phyloP scores from a whole-genome alignment of 805 yeast genomes.

The Metschnikowia dekortorum region DNA sequence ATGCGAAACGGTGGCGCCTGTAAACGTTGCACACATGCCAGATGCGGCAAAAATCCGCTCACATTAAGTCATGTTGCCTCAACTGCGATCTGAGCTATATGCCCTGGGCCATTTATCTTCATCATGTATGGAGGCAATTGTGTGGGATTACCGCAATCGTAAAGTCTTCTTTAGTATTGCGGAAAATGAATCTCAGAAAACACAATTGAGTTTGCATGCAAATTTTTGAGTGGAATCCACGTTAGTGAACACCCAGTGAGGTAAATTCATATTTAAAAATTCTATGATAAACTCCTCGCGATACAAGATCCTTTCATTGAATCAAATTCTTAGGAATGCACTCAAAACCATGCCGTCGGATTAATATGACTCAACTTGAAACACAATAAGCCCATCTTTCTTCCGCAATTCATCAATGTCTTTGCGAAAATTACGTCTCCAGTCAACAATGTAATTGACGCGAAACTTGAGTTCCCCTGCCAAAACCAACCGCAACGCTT shows the following conservation, averaged over 20 bases:
- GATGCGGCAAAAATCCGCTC: not conserved
- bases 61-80: not conserved
- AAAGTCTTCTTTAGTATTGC: not conserved
- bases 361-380: slow-evolving; percentile 36
- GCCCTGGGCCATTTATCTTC: not conserved
- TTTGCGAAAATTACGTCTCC: slow-evolving; percentile 34
- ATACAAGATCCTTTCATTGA: no score
- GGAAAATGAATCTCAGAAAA: not conserved
- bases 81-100: not conserved
- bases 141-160: not conserved
- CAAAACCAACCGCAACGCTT: slow-evolving; percentile 27
- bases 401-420: slow-evolving; percentile 23
- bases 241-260: no score
- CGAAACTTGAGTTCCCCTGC: slow-evolving; percentile 27
- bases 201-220: no score
- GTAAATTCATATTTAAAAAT: no score
- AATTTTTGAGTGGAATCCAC: no score
- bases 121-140: not conserved
- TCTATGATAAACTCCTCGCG: no score
- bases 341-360: no score
- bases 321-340: not conserved
- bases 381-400: slow-evolving; percentile 31
- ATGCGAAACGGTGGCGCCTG: slow-evolving; percentile 1
- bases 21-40: not conserved
- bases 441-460: slow-evolving; percentile 31